A percentile compares a stretch with the other conserved stretches of the same genome.
These are phyloP conservation scores for barley (Hordeum vulgare) DNA, from an alignment of 176 grass and related monocot species.

Conservation along the genomic window DNA sequence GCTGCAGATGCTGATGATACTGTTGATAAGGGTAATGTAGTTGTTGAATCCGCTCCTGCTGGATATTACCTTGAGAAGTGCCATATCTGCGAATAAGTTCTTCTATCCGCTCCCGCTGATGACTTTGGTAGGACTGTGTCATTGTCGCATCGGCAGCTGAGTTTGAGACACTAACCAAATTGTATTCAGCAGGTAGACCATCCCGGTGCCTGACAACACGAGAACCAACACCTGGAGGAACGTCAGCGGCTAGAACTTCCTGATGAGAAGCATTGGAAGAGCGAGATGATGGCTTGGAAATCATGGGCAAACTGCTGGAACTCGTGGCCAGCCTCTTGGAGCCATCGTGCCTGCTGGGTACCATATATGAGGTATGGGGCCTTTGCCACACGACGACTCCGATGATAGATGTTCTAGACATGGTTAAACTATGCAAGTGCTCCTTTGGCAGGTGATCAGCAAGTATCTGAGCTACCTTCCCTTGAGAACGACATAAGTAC, in stretches of 20 bases:
- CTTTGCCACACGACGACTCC: constrained; percentile 70
- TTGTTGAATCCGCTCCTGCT: neutral
- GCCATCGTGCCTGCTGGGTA: constrained; percentile 24
- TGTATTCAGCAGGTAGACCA: constrained; percentile 50
- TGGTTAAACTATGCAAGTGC: constrained; percentile 17
- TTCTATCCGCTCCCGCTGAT: constrained; percentile 20
- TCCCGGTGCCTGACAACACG: constrained; percentile 35
- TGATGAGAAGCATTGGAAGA: neutral
- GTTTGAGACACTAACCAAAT: constrained; percentile 29
- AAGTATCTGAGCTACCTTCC: constrained; percentile 45
- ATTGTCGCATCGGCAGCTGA: neutral
- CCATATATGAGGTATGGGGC: constrained; percentile 20
- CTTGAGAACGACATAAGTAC: constrained; percentile 52
- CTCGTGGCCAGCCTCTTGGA: constrained; percentile 21
- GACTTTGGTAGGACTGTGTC: too few relatives aligned
- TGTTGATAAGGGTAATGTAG: neutral
- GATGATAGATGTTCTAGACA: constrained; percentile 11
- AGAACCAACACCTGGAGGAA: constrained; percentile 43
- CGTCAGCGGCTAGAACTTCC: constrained; percentile 30
- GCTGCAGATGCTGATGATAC: neutral
- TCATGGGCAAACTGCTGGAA: constrained; percentile 8
- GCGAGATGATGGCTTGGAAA: neutral
- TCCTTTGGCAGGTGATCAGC: constrained; percentile 44
- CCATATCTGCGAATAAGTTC: constrained; percentile 47
- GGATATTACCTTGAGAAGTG: neutral